Conservation (phyloP, 495 filamentous ascomycete genomes). For the Lasiosphaeria miniovina region DNA sequence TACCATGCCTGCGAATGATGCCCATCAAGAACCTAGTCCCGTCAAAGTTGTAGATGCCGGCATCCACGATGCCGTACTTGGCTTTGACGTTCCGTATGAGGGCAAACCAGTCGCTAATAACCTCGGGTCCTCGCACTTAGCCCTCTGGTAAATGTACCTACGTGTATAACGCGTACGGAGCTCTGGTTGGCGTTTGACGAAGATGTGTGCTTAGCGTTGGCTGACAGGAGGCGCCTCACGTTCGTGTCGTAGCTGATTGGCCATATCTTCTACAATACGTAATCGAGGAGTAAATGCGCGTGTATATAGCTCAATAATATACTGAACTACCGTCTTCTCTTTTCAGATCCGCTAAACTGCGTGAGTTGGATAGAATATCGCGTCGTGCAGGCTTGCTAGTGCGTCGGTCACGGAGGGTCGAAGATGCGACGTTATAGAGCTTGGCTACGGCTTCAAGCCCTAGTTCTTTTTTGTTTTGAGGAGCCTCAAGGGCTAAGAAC, state of each 20-base stretch:
- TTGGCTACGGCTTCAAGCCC: no score
- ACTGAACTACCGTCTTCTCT: no score
- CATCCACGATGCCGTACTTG: slow-evolving; percentile 6
- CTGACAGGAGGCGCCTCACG: background rate
- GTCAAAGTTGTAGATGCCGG: slow-evolving; percentile 4
- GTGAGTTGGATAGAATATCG: no score
- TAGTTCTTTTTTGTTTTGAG: no score
- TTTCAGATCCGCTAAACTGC: no score
- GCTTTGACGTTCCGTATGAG: background rate
- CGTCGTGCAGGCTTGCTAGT: no score
- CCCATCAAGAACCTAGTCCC: slow-evolving; percentile 7
- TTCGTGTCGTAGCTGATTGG: background rate
- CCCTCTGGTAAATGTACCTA: no score
- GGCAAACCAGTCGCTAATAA: background rate
- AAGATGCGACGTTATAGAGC: no score
- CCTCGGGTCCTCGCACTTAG: background rate
- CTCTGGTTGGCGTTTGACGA: no score
- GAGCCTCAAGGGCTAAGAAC: no score
- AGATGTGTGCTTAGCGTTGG: background rate
- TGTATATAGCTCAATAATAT: background rate
- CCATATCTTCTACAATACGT: background rate
- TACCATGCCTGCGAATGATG: slow-evolving; percentile 7
- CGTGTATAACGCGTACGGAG: no score
- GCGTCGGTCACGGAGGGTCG: no score
- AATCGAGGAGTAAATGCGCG: background rate